phyloP scores from a whole-genome alignment of 2,329 filamentous ascomycete genomes.

The Fusarium scirpi region DNA sequence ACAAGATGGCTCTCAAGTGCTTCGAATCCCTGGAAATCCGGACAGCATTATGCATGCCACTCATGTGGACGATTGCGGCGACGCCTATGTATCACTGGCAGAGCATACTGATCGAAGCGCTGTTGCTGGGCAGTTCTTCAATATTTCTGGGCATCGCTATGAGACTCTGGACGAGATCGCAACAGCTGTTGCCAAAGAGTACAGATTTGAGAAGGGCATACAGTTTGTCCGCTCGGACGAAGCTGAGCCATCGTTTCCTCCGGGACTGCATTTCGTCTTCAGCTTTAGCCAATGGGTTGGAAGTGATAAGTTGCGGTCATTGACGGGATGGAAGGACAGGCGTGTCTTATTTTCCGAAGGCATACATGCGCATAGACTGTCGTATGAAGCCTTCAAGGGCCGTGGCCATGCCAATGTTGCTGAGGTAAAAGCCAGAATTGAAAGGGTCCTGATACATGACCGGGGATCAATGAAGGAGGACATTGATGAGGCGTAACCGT shows the following conservation, averaged over 20 bases:
- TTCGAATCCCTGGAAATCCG: slow-evolving; percentile 52
- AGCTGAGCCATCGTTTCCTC: slow-evolving; percentile 34
- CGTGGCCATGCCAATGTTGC: slow-evolving; percentile 29
- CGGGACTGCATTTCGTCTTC: slow-evolving; percentile 45
- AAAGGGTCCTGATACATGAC: neutral
- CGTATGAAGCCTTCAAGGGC: slow-evolving; percentile 51
- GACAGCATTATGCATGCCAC: slow-evolving; percentile 59
- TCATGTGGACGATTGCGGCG: slow-evolving; percentile 63
- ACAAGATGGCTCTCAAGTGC: slow-evolving; percentile 32
- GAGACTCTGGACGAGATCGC: slow-evolving; percentile 58
- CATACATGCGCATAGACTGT: slow-evolving; percentile 52
- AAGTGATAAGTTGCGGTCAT: slow-evolving; percentile 55
- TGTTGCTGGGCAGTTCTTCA: slow-evolving; percentile 57
- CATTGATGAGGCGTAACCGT: neutral
- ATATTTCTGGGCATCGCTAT: slow-evolving; percentile 59
- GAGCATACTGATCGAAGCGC: slow-evolving; percentile 48
- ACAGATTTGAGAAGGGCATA: slow-evolving; percentile 51
- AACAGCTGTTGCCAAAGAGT: slow-evolving; percentile 55
- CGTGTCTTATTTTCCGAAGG: slow-evolving; percentile 54
- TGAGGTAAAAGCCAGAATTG: slow-evolving; percentile 26
- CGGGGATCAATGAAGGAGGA: neutral
- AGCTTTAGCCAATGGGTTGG: slow-evolving; percentile 58
- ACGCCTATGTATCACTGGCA: slow-evolving; percentile 61
- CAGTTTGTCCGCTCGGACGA: slow-evolving; percentile 42
- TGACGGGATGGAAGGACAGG: slow-evolving; percentile 57